Conservation (phyloP, 2,329 filamentous ascomycete species). For the Talaromyces marneffei region DNA sequence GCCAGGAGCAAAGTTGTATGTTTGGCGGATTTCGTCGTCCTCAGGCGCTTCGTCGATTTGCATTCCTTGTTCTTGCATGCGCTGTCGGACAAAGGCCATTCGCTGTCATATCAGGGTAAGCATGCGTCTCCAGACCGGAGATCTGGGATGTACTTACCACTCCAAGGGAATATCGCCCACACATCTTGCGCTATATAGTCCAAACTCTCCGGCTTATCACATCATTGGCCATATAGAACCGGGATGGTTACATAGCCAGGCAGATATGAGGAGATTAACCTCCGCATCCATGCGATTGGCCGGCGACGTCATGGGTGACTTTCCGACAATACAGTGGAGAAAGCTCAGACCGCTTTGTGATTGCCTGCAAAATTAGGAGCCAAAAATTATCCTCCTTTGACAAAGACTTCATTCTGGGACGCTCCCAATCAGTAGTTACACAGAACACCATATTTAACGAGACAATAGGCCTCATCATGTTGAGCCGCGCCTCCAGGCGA, state of each 20-base stretch:
- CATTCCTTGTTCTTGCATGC: conserved; percentile 70
- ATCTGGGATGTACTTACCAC: conserved; percentile 47
- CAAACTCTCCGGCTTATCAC: neutral
- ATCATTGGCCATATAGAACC: neutral
- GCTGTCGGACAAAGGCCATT: conserved; percentile 66
- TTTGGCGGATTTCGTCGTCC: conserved; percentile 66
- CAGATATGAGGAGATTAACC: neutral
- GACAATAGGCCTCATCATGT: too few species aligned
- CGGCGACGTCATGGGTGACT: conserved; percentile 8
- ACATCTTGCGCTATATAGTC: conserved; percentile 47
- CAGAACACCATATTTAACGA: too few species aligned
- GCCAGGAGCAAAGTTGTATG: conserved; percentile 89
- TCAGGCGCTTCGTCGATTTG: conserved; percentile 63
- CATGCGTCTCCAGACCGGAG: neutral
- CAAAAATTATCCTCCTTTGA: neutral
- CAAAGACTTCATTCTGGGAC: neutral
- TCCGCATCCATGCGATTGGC: conserved; percentile 1
- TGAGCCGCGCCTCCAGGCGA: conserved; percentile 26
- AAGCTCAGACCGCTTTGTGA: conserved; percentile 8
- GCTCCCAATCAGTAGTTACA: neutral
- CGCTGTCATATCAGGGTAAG: conserved; percentile 52
- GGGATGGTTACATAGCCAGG: neutral
- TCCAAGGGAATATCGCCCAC: conserved; percentile 60
- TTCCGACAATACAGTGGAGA: too few species aligned
- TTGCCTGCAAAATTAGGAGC: neutral